Percentiles rank a stretch among this genome's conserved stretches.
Evolutionary conservation across 108 stramenopile species (phyloP).

Genomic region (Nannochloropsis oceanica): DNA sequence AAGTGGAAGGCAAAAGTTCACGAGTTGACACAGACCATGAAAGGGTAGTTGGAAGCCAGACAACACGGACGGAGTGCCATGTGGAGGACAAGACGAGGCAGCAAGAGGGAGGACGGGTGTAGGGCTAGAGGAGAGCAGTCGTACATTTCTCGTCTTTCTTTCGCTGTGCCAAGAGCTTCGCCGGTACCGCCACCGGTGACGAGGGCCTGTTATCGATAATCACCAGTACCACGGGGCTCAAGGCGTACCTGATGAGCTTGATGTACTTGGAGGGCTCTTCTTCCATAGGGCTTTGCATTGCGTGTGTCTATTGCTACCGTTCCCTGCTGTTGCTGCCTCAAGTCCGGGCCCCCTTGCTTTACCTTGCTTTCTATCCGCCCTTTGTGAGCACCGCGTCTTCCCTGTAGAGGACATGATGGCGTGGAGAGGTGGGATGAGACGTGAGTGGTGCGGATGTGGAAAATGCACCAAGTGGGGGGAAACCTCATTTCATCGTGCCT

Average conservation of each 20-base stretch:
- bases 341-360: no score
- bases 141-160: no score
- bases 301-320: no score
- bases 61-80: neutral
- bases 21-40: neutral
- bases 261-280: neutral
- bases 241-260: neutral
- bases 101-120: neutral
- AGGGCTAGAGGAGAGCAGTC: neutral
- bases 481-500: no score
- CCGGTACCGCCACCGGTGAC: neutral
- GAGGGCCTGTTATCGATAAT: neutral
- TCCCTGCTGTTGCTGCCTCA: no score
- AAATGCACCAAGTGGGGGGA: no score
- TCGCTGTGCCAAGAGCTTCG: neutral
- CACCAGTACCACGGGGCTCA: neutral
- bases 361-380: no score
- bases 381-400: no score
- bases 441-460: no score
- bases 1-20: neutral
- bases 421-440: no score
- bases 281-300: neutral
- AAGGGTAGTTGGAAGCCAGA: no score
- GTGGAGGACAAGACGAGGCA: neutral
- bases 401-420: no score